Conservation (phyloP, 345 rosid genomes). For the Pseudoturritis turrita region DNA sequence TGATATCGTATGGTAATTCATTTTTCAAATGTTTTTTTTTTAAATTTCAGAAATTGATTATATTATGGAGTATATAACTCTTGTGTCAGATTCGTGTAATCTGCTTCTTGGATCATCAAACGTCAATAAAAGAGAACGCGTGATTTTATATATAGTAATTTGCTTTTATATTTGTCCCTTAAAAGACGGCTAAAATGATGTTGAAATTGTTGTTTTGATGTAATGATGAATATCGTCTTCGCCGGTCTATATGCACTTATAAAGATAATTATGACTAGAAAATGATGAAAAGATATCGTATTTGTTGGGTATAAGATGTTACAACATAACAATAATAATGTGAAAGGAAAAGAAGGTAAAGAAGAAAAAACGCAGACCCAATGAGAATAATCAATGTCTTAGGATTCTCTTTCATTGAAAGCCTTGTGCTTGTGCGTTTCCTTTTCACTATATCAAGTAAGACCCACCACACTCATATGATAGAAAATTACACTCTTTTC, state of each 20-base stretch:
- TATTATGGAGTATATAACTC: too few relatives aligned
- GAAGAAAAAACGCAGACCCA: constrained; percentile 13
- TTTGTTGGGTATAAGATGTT: constrained; percentile 24
- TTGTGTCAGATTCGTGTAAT: not conserved
- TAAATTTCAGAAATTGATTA: too few relatives aligned
- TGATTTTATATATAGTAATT: constrained; percentile 11
- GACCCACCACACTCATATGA: constrained; percentile 26
- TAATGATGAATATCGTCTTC: constrained; percentile 26
- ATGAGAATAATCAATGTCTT: not conserved
- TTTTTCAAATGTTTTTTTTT: too few relatives aligned
- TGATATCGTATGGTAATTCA: too few relatives aligned
- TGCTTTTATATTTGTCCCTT: constrained; percentile 22
- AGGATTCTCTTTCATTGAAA: constrained; percentile 36
- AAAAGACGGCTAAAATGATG: constrained; percentile 34
- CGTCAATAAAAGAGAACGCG: constrained; percentile 30
- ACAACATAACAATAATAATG: not conserved
- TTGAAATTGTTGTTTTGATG: constrained; percentile 31
- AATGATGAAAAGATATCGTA: constrained; percentile 20
- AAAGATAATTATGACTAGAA: constrained; percentile 21
- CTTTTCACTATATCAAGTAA: constrained; percentile 31
- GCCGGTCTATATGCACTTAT: constrained; percentile 35
- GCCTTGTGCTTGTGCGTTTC: constrained; percentile 33
- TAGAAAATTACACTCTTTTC: not conserved
- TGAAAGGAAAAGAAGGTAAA: constrained; percentile 14
- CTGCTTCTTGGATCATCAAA: constrained; percentile 10